A percentile compares a stretch with the other conserved stretches of the same genome.
Conservation (phyloP, 768 basidiomycete species). For the Hericium alpestre region DNA sequence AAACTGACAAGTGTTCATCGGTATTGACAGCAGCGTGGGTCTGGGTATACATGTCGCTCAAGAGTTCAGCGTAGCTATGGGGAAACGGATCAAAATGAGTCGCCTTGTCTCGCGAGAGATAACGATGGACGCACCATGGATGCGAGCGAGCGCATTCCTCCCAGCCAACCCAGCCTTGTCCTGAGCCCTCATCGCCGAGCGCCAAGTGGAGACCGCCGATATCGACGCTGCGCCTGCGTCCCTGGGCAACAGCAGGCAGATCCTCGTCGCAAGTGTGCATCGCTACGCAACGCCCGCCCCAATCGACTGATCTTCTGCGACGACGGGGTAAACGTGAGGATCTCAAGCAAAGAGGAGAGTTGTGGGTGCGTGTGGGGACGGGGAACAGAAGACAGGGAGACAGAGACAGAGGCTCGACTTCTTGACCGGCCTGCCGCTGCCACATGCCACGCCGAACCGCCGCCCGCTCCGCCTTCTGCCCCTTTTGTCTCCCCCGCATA, state of each 20-base stretch:
- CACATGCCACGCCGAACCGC: not conserved
- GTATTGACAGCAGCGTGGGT: conserved; percentile 62
- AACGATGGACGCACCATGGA: conserved; percentile 34
- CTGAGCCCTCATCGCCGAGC: conserved; percentile 46
- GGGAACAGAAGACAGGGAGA: too few relatives aligned
- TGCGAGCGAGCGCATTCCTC: conserved; percentile 36
- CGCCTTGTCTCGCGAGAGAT: not conserved
- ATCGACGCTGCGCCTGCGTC: conserved; percentile 71
- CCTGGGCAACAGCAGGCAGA: conserved; percentile 2
- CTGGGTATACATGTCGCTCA: conserved; percentile 78
- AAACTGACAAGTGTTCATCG: conserved; percentile 31
- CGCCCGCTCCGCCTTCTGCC: too few relatives aligned
- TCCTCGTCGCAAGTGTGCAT: not conserved
- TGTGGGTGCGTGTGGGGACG: not conserved
- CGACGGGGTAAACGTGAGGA: not conserved
- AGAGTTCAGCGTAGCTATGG: conserved; percentile 62
- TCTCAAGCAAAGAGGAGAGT: not conserved
- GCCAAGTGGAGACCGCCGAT: conserved; percentile 82
- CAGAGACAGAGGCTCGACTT: too few relatives aligned
- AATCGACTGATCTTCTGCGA: not conserved
- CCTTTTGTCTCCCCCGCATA: too few relatives aligned
- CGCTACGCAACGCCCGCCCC: not conserved
- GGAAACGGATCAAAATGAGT: not conserved
- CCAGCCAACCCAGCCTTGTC: conserved; percentile 64
- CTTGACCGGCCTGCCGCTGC: not conserved